Evolutionary conservation across 345 rosid species (phyloP), one percentile per base, ranked within the genome.

Genomic region (Eucalyptus erythrocorys): DNA sequence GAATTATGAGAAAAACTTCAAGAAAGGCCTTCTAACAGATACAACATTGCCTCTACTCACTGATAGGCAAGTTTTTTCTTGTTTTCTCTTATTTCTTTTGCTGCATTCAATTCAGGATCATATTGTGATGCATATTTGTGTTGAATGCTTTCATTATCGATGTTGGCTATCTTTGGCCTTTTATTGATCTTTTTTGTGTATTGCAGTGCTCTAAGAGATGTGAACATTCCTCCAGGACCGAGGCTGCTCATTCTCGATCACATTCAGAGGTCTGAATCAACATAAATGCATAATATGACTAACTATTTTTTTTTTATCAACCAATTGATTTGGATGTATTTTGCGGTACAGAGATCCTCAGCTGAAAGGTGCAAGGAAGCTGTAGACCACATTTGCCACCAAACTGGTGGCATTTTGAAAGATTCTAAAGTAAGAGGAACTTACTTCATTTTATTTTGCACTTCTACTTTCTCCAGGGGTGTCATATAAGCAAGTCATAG

Each of bases 151-250:
- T 53, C 49, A 17, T 71, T 53, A 51, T 71, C 16, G 49, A 30
- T 68, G 64, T 64, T 71, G 81, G 64, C 48, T 30, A 43, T 87
- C 42, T 50, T 27, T 50, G 21, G 49, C n/a, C 22, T 50, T 87
- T 87, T 61, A 87, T 55, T 40, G 13, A 53, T 59, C n/a, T 24
- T 42, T 55, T 8, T 87, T 40, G 49, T 71, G 43, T 43, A 80
- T 88, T 92, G 49, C 94, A 98, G 99, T 91, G 99, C 99, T 42
- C 94, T 98, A 89, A 95, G 94, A 93, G 99, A 98, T 84, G 99
- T 94, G 87, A 94, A 90, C 64, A 97, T 98, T 92, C 99, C 99
- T 26, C 99, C 99, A 14, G 99, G 99, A 87, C 99, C 99, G 42
- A 95, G 99, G 89, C 97, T 98, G 48, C 95, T 96, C 87, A 98